Evolutionary conservation across 768 basidiomycete species (phyloP).

Genomic region (Amanita muscaria): DNA sequence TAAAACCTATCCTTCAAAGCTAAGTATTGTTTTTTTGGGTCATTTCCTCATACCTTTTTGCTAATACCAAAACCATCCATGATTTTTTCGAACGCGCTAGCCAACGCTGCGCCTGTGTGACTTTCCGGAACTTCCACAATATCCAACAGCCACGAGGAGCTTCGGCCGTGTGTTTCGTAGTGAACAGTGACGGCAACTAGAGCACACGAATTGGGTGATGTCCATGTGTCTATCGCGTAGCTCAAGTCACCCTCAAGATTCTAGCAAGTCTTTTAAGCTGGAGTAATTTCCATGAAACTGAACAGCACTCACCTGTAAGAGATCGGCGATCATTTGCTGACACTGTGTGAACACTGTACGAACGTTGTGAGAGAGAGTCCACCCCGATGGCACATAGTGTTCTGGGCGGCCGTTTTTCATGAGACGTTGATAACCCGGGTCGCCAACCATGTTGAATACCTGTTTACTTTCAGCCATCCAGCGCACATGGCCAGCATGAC

Average conservation of each 20-base stretch:
- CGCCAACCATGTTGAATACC: not conserved
- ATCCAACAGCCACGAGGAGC: not conserved
- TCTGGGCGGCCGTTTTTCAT: no score
- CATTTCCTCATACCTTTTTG: no score
- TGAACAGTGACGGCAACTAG: conserved; percentile 9
- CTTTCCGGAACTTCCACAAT: not conserved
- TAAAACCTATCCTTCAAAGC: no score
- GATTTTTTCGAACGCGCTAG: no score
- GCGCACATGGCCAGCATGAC: not conserved
- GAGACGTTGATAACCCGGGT: not conserved
- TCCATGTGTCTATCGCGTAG: conserved; percentile 9
- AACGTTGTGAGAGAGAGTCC: not conserved
- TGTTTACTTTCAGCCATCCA: not conserved
- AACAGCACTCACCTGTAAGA: not conserved
- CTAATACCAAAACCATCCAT: not conserved
- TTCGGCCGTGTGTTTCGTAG: not conserved
- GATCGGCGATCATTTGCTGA: not conserved
- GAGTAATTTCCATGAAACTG: no score
- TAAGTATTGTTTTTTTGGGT: no score
- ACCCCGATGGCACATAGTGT: not conserved
- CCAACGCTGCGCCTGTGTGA: no score
- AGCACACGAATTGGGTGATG: conserved; percentile 10
- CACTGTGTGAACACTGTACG: not conserved
- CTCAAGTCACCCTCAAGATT: not conserved
- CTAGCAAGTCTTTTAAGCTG: no score